A percentile compares a stretch with the other conserved stretches of the same genome.
phyloP scores from a whole-genome alignment of 176 grass and related monocot species.

The Oryza glaberrima region DNA sequence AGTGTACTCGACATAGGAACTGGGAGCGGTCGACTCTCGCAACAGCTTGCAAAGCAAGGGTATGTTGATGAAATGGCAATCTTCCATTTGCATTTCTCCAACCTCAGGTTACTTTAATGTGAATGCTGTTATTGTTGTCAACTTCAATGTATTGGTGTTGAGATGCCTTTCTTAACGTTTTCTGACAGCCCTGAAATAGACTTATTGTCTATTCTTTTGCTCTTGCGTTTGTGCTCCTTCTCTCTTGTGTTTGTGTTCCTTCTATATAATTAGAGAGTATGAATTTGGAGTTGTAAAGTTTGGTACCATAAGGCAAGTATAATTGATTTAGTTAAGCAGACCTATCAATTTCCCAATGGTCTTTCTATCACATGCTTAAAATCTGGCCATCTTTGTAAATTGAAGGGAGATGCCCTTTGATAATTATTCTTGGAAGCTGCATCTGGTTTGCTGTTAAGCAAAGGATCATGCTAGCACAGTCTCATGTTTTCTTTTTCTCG shows the following conservation, averaged over 20 bases:
- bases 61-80: slow-evolving; percentile 46
- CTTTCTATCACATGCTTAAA: neutral
- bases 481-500: neutral
- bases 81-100: neutral
- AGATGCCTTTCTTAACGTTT: neutral
- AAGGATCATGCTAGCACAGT: neutral
- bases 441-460: neutral
- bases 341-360: neutral
- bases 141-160: neutral
- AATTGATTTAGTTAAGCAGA: neutral
- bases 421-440: neutral
- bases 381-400: neutral
- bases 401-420: neutral
- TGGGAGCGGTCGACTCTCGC: slow-evolving; percentile 79
- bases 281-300: neutral
- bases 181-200: neutral
- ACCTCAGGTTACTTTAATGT: neutral
- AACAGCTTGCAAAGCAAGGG: slow-evolving; percentile 95
- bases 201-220: neutral
- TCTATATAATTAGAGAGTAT: neutral
- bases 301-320: neutral
- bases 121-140: slow-evolving; percentile 8
- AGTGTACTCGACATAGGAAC: slow-evolving; percentile 84
- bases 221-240: neutral
- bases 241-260: neutral